A percentile compares a stretch with the other conserved stretches of the same genome.
phyloP scores from a whole-genome alignment of 768 basidiomycete species.

The Clitopilus hobsonii region DNA sequence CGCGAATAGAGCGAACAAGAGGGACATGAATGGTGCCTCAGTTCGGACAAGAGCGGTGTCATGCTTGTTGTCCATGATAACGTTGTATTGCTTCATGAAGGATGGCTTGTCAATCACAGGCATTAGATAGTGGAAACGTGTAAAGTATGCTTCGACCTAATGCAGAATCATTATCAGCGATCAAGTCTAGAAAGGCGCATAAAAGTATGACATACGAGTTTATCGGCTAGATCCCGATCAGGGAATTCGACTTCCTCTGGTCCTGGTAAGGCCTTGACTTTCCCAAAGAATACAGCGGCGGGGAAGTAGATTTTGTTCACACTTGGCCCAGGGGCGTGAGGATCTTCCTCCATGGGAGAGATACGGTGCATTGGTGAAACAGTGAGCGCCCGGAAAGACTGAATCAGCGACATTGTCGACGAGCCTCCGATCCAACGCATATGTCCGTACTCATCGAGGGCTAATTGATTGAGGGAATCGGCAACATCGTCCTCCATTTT shows the following conservation, averaged over 20 bases:
- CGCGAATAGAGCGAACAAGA: conserved; percentile 89
- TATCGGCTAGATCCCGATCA: conserved; percentile 79
- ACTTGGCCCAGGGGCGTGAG: conserved; percentile 71
- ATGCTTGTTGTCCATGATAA: conserved; percentile 66
- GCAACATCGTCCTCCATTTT: conserved; percentile 73
- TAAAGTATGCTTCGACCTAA: conserved; percentile 85
- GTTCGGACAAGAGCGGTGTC: conserved; percentile 48
- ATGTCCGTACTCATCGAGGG: conserved; percentile 85
- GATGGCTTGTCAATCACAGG: conserved; percentile 84
- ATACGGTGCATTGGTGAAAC: conserved; percentile 71
- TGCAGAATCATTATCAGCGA: conserved; percentile 18
- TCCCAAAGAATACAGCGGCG: conserved; percentile 82
- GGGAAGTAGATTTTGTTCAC: conserved; percentile 87
- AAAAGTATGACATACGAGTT: conserved; percentile 52
- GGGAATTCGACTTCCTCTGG: conserved; percentile 88
- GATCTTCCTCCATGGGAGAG: conserved; percentile 83
- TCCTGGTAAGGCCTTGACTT: conserved; percentile 74
- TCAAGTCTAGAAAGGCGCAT: conserved; percentile 9
- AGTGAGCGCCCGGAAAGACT: conserved; percentile 77
- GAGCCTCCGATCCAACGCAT: conserved; percentile 92
- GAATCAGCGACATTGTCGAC: conserved; percentile 88
- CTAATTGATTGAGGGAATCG: conserved; percentile 84
- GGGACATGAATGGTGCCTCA: conserved; percentile 73
- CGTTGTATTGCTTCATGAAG: conserved; percentile 68
- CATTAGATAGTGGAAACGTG: conserved; percentile 82